Evolutionary conservation across 2,329 filamentous ascomycete species (phyloP), one percentile per base, ranked within the genome.

Genomic region (Xylaria digitata): DNA sequence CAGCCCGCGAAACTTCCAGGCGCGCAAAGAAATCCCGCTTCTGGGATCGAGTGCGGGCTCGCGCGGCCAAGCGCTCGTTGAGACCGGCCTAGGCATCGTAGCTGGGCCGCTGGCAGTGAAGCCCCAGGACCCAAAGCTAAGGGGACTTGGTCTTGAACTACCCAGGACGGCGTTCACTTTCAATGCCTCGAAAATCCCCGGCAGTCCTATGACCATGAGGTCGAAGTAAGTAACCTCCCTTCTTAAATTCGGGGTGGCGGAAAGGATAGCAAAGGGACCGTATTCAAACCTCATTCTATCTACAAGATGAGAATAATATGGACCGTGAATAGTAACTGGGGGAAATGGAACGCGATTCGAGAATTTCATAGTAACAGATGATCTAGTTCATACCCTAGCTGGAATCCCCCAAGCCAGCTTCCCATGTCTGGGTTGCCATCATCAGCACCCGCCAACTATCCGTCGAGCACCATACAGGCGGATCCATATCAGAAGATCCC

Each of bases 1-100:
- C 74, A 97, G 94, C 79, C 95, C 95, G 3, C 87, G 95, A 43
- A 98, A 98, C 79, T 98, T 98, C 79, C 94, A 97, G 79, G 92
- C 94, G 9, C 87, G 95, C 59, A 97, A 97, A 79, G 95, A 98
- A 78, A 91, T 97, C 67, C 94, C 95, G 2, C 85, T 98, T 53
- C 87, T 93, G 61, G 92, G 92, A 19, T 89, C 87, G 17, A 93
- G 91, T 71, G 90, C 90, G 23, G 90, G 90, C 30, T 92, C 92
- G 32, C 86, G 91, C n/a, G 89, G 93, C 46, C 94, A 96, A 77
- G 89, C 89, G 42, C 81, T 90, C 53, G 87, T 89, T n/a, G 87
- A 89, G 76, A 88, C 86, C 0, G 87, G 87, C 2, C 75, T 89
- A 37, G 86, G 87, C 6, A 87, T 89, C 65, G 86, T 89, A 50